phyloP scores from a whole-genome alignment of 345 rosid genomes.

The Ceriops decandra region DNA sequence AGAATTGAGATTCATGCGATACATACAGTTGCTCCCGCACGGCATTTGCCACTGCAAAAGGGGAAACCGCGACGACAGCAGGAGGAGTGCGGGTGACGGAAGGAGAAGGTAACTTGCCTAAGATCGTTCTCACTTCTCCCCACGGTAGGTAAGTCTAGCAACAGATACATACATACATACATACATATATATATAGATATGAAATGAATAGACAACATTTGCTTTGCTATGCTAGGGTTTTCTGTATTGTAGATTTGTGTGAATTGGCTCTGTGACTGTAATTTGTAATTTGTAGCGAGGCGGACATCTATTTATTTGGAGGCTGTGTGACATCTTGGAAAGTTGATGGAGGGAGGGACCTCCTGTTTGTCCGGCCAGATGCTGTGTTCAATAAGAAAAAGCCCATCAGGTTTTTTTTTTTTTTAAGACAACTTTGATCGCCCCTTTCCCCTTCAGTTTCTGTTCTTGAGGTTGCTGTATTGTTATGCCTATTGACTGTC shows the following conservation, averaged over 20 bases:
- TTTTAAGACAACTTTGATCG: neutral
- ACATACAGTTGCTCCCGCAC: constrained; percentile 42
- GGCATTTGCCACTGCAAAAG: constrained; percentile 48
- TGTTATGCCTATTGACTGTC: constrained; percentile 12
- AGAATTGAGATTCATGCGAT: constrained; percentile 1
- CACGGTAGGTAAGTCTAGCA: constrained; percentile 47
- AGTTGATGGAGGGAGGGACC: constrained; percentile 63
- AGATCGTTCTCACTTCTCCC: constrained; percentile 71
- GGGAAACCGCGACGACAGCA: constrained; percentile 15
- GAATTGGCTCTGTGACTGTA: neutral
- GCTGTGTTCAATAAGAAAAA: constrained; percentile 90
- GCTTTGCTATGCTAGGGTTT: neutral
- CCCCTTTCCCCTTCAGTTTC: neutral
- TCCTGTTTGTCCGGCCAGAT: constrained; percentile 90
- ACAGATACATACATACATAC: neutral
- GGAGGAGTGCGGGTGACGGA: constrained; percentile 60
- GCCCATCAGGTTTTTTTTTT: constrained; percentile 63
- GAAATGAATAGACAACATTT: neutral
- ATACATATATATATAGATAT: neutral
- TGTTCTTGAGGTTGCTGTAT: neutral
- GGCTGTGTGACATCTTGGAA: constrained; percentile 94
- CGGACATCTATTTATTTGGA: constrained; percentile 83
- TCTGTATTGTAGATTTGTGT: neutral
- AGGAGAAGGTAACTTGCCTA: constrained; percentile 87
- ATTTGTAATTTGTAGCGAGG: constrained; percentile 50